These are phyloP conservation scores for Handroanthus guayacan DNA, from an alignment of 257 asterid genomes.

Conservation along the genomic window DNA sequence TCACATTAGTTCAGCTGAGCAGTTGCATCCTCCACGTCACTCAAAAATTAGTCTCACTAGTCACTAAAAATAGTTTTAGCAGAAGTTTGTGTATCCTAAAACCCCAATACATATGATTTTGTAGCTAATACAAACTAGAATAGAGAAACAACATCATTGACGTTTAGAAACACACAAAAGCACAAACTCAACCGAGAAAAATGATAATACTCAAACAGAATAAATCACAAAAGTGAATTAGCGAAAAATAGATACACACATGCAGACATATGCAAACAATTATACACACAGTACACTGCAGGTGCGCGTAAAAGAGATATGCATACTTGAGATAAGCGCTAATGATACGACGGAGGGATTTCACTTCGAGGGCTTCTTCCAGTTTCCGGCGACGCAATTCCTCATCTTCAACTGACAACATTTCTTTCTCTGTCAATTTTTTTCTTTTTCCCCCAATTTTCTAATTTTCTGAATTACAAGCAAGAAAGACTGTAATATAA, in stretches of 20 bases:
- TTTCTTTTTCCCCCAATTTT: too few species aligned
- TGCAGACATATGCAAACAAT: slow-evolving; percentile 8
- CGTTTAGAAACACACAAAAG: background rate
- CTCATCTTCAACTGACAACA: slow-evolving; percentile 56
- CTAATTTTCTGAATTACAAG: too few species aligned
- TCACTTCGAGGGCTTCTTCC: slow-evolving; percentile 90
- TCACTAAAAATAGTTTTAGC: slow-evolving; percentile 20
- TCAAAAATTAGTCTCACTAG: background rate
- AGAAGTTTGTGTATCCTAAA: slow-evolving; percentile 1
- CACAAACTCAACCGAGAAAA: slow-evolving; percentile 3
- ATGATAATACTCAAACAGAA: background rate
- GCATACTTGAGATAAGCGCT: slow-evolving; percentile 94
- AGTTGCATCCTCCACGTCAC: background rate
- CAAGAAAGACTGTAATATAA: too few species aligned
- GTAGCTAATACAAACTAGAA: slow-evolving; percentile 1
- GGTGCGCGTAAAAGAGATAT: background rate
- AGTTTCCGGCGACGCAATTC: slow-evolving; percentile 72
- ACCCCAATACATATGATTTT: background rate
- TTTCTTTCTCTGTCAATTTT: background rate
- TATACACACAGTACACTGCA: slow-evolving; percentile 17
- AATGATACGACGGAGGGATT: slow-evolving; percentile 92
- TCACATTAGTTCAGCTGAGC: background rate
- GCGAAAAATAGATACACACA: background rate
- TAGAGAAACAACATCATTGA: background rate
- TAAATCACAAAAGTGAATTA: background rate